Percentiles rank a stretch among this genome's conserved stretches.
Evolutionary conservation across 2,329 filamentous ascomycete genomes (phyloP).

Genomic region (Leptosphaerulina australis): DNA sequence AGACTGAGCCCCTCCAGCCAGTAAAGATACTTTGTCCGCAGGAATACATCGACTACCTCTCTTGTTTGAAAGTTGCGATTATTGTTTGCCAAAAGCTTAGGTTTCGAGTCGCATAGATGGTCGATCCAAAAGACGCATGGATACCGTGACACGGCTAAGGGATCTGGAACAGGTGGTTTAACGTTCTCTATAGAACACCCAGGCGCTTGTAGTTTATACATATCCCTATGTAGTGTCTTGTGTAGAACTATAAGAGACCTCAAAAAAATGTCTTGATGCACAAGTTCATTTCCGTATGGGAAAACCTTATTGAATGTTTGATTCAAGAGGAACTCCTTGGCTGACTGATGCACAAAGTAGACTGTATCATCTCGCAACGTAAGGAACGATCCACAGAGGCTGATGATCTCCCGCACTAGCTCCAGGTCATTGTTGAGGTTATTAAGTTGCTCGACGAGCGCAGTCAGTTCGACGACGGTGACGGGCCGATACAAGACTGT

Average conservation of each 20-base stretch:
- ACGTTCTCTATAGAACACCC: slow-evolving; percentile 27
- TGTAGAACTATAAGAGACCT: slow-evolving; percentile 29
- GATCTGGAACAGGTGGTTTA: slow-evolving; percentile 29
- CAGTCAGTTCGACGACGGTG: background rate
- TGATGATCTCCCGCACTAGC: slow-evolving; percentile 34
- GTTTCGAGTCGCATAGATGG: slow-evolving; percentile 34
- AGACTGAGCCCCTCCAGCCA: slow-evolving; percentile 27
- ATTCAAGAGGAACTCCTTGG: slow-evolving; percentile 51
- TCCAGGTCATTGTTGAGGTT: background rate
- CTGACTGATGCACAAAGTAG: slow-evolving; percentile 53
- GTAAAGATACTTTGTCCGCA: slow-evolving; percentile 6
- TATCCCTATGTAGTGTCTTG: slow-evolving; percentile 29
- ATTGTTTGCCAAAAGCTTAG: slow-evolving; percentile 1
- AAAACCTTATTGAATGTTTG: slow-evolving; percentile 1
- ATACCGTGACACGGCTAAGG: slow-evolving; percentile 29
- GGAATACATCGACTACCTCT: slow-evolving; percentile 5
- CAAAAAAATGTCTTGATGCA: background rate
- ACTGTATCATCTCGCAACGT: slow-evolving; percentile 15
- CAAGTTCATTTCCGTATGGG: background rate
- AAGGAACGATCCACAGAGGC: slow-evolving; percentile 46
- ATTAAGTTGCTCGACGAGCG: background rate
- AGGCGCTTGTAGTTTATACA: slow-evolving; percentile 26
- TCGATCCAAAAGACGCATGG: slow-evolving; percentile 45
- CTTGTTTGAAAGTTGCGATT: too few relatives aligned
- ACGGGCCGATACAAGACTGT: slow-evolving; percentile 44